These are phyloP conservation scores for Paecilomyces fulvus DNA, from an alignment of 2,329 filamentous ascomycete species.

Conservation along the genomic window DNA sequence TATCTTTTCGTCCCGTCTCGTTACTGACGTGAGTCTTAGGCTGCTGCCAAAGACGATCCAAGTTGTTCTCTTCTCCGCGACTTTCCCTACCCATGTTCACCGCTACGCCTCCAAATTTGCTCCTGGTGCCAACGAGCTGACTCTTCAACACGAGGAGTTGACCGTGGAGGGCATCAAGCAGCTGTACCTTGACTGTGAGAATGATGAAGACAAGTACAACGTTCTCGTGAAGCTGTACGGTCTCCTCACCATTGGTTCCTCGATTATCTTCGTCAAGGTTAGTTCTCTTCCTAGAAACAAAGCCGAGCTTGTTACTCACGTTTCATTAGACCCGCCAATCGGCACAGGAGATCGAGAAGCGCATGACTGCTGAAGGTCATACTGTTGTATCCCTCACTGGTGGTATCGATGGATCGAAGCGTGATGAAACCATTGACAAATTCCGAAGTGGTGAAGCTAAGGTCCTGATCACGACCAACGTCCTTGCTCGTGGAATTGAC, in stretches of 20 bases:
- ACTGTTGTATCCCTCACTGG: slow-evolving; percentile 85
- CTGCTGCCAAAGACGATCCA: slow-evolving; percentile 69
- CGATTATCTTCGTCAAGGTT: slow-evolving; percentile 95
- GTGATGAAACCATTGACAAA: slow-evolving; percentile 74
- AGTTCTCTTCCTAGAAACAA: slow-evolving; percentile 9
- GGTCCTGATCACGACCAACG: slow-evolving; percentile 96
- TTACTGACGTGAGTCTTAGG: slow-evolving; percentile 40
- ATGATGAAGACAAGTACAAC: slow-evolving; percentile 75
- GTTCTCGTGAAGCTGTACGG: slow-evolving; percentile 89
- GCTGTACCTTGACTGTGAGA: slow-evolving; percentile 89
- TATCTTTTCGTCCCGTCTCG: background rate
- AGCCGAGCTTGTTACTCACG: slow-evolving; percentile 11
- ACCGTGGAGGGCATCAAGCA: slow-evolving; percentile 97
- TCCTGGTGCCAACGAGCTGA: slow-evolving; percentile 76
- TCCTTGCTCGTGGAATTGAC: slow-evolving; percentile 91
- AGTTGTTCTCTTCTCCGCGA: slow-evolving; percentile 91
- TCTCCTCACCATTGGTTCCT: slow-evolving; percentile 91
- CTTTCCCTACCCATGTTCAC: slow-evolving; percentile 79
- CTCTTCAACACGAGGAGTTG: slow-evolving; percentile 79
- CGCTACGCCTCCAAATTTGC: slow-evolving; percentile 77
- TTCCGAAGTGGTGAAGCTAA: slow-evolving; percentile 85
- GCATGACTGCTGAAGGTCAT: slow-evolving; percentile 84
- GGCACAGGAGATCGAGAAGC: slow-evolving; percentile 72
- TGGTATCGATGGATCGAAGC: slow-evolving; percentile 71
- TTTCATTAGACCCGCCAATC: slow-evolving; percentile 65